Conservation (phyloP, 148 eudicot genomes). For the Fagopyrum tataricum region DNA sequence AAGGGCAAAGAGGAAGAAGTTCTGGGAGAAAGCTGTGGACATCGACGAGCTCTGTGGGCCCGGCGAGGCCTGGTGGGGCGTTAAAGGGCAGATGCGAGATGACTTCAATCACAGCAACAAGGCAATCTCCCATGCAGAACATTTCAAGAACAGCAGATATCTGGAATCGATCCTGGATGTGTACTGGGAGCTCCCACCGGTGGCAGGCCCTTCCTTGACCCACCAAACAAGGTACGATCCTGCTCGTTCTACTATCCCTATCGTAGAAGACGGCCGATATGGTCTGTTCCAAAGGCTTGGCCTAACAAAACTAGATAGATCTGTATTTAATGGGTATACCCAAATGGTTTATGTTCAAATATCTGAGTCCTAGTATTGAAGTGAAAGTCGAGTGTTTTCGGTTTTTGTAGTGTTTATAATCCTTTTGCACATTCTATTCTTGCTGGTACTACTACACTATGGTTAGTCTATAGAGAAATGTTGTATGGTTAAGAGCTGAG, state of each 20-base stretch:
- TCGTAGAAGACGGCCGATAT: constrained; percentile 90
- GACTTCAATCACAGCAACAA: constrained; percentile 90
- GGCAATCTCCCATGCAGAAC: constrained; percentile 54
- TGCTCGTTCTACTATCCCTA: constrained; percentile 64
- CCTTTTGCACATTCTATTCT: constrained; percentile 4
- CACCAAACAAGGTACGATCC: constrained; percentile 97
- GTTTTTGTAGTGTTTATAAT: constrained; percentile 4
- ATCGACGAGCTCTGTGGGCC: constrained; percentile 80
- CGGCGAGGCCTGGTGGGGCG: constrained; percentile 97
- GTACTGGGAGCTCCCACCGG: constrained; percentile 97
- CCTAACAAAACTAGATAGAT: constrained; percentile 46
- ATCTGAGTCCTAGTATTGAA: constrained; percentile 29
- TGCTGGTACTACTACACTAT: background rate
- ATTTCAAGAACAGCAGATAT: constrained; percentile 82
- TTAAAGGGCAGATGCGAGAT: constrained; percentile 80
- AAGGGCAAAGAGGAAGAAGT: constrained; percentile 59
- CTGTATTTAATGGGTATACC: constrained; percentile 91
- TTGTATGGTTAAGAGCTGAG: background rate
- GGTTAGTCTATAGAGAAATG: constrained; percentile 12
- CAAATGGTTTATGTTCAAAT: constrained; percentile 93
- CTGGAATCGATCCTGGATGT: constrained; percentile 83
- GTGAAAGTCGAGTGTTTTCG: background rate
- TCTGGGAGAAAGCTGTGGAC: constrained; percentile 93
- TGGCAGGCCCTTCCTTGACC: constrained; percentile 91
- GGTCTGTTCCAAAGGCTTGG: constrained; percentile 75